Evolutionary conservation across 768 basidiomycete species (phyloP).

Genomic region (Agaricus bisporus): DNA sequence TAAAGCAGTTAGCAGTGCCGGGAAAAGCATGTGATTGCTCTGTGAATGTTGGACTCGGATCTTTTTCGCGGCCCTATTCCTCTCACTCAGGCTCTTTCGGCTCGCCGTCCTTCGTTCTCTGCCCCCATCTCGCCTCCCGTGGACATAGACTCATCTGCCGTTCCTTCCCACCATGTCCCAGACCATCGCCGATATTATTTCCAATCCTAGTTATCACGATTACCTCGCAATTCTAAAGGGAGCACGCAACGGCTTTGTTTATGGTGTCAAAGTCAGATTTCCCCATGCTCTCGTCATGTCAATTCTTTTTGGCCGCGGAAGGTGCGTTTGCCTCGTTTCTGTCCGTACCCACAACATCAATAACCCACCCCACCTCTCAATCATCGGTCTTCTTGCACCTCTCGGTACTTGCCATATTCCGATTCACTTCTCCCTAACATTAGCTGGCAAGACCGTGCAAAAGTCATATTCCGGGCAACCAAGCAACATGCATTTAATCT

Average conservation of each 20-base stretch:
- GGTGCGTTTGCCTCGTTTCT: slow-evolving; percentile 47
- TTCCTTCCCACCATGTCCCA: slow-evolving; percentile 1
- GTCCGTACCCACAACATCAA: not conserved
- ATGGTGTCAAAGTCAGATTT: slow-evolving; percentile 87
- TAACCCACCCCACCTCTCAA: slow-evolving; percentile 3
- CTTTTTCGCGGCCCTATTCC: not conserved
- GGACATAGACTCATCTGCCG: no score
- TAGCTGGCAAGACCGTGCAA: slow-evolving; percentile 69
- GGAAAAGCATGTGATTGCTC: slow-evolving; percentile 16
- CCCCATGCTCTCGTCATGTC: slow-evolving; percentile 98
- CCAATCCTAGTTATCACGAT: slow-evolving; percentile 80
- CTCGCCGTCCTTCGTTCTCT: not conserved
- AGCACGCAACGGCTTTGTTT: slow-evolving; percentile 84
- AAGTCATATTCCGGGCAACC: slow-evolving; percentile 75
- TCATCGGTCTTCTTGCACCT: not conserved
- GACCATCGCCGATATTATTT: slow-evolving; percentile 40
- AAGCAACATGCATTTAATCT: slow-evolving; percentile 89
- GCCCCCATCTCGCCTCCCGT: not conserved
- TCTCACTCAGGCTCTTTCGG: slow-evolving; percentile 3
- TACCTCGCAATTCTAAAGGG: slow-evolving; percentile 92
- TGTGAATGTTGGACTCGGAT: not conserved
- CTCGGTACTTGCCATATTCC: not conserved
- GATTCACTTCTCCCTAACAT: not conserved
- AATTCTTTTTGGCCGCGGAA: slow-evolving; percentile 85
- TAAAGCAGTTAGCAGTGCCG: not conserved